Evolutionary conservation across 257 asterid genomes (phyloP).

Genomic region (Mitragyna speciosa): DNA sequence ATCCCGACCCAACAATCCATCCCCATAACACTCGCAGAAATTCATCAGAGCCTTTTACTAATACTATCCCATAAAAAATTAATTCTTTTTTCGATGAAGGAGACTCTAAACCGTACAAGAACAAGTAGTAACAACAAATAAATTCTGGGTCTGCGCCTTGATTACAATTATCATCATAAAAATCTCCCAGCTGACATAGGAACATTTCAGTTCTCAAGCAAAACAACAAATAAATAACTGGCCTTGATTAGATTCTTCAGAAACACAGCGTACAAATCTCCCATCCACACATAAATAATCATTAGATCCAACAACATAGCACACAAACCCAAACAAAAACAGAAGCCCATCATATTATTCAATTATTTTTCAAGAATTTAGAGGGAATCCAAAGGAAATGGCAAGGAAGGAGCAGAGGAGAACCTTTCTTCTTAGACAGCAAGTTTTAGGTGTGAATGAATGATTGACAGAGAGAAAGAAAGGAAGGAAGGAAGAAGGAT

Average conservation of each 20-base stretch:
- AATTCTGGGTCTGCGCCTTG: no score
- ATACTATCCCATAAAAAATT: neutral
- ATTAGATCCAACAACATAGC: slow-evolving; percentile 18
- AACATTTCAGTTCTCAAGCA: no score
- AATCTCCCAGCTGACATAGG: no score
- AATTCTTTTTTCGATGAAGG: neutral
- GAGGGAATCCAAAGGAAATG: neutral
- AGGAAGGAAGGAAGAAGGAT: neutral
- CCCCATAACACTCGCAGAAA: neutral
- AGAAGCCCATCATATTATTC: neutral
- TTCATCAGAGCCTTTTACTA: neutral
- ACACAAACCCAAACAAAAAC: neutral
- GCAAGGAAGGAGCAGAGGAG: neutral
- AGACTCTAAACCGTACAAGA: no score
- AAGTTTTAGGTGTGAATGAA: slow-evolving; percentile 8
- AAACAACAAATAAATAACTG: neutral
- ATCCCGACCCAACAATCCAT: no score
- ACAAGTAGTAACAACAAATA: no score
- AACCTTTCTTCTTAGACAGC: slow-evolving; percentile 19
- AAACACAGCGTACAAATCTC: neutral
- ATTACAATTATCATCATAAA: no score
- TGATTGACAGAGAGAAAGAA: slow-evolving; percentile 16
- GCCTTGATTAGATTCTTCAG: neutral
- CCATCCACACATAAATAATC: neutral
- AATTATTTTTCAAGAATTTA: neutral